Base-by-base conservation (phyloP, 768 basidiomycete genomes). In the Hygrocybe coccinea region DNA sequence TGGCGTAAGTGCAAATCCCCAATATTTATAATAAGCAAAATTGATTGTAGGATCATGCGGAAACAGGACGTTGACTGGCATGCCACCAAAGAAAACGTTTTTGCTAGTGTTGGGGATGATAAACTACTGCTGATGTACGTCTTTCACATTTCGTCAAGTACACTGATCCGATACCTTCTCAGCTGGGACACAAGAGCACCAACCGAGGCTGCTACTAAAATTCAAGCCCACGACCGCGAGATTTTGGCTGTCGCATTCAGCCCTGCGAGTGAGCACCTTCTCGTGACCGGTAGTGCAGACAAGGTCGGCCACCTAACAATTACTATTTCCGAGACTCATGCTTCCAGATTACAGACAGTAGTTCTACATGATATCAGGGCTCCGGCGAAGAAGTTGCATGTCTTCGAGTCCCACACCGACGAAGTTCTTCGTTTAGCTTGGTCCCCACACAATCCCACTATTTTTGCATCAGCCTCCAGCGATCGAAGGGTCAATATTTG, bases 71-170 rank as follows among this genome's bases (percentile, higher is more conserved):
- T 99, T 5, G 94, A 97, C 63, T 99, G 97, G 97, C 88, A 95
- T 70, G 76, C 85, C 1, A 82, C 78, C 3, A 77, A 87, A 64
- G 91, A 92, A 57, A 84, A 86, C 63, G 73, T 93, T 48, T 92
- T 98, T 63, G 94, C 87, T 2, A 97, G 95, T 61, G 97, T 95
- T 33, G 93, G 95, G 17, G 97, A 99, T 59, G 97, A 99, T 69
- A 89, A 87, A 68, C 83, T 90, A 79, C 80, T 99, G 51, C 85
- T 97, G 79, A 79, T 98, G 94, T 97, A 65, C 49, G 91, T 41
- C 29, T n/a, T 21, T 10, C 41, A 15, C 39, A 1, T 52, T 54
- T 15, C 17, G 52, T 54, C 35, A 33, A n/a, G 17, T 17, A 12
- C 11, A 35, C 29, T 47, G 35, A 56, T 53, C 50, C 46, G 58